Conservation (phyloP, 83 land plant species). For the Diphasiastrum complanatum region DNA sequence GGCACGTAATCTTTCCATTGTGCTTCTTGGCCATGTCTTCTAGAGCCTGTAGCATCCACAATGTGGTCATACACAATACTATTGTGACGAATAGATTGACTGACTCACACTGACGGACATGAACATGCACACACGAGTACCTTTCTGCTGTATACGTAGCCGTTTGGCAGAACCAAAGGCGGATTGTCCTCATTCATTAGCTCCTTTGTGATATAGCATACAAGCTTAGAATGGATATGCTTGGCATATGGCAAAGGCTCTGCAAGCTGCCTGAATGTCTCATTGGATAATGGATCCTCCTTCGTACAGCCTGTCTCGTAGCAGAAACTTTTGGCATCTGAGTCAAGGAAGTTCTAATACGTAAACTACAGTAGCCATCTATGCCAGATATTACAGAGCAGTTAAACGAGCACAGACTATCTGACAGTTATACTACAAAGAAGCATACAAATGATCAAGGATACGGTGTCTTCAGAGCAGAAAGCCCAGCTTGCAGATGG, state of each 20-base stretch:
- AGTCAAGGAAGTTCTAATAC: not conserved
- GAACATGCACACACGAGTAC: too few species aligned
- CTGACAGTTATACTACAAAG: too few species aligned
- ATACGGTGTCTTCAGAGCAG: constrained; percentile 96
- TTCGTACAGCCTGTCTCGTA: constrained; percentile 82
- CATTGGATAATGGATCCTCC: constrained; percentile 94
- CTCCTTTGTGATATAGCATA: constrained; percentile 91
- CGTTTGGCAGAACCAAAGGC: constrained; percentile 91
- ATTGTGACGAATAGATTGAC: not conserved
- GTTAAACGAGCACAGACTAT: too few species aligned
- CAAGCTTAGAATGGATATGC: constrained; percentile 95
- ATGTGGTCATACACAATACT: not conserved
- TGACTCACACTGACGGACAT: not conserved
- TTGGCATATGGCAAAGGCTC: constrained; percentile 85
- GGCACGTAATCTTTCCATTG: constrained; percentile 82
- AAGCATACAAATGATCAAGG: constrained; percentile 31
- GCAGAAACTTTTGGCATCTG: constrained; percentile 51
- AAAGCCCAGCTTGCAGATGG: constrained; percentile 87
- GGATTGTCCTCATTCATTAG: constrained; percentile 96
- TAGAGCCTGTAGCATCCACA: constrained; percentile 57
- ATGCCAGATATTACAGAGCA: not conserved
- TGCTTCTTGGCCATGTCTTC: constrained; percentile 83
- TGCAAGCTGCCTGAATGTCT: constrained; percentile 69
- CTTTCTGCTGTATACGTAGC: constrained; percentile 95
- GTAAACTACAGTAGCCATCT: not conserved